Evolutionary conservation across 2,329 filamentous ascomycete species (phyloP).

Genomic region (Ascosphaera acerosa): DNA sequence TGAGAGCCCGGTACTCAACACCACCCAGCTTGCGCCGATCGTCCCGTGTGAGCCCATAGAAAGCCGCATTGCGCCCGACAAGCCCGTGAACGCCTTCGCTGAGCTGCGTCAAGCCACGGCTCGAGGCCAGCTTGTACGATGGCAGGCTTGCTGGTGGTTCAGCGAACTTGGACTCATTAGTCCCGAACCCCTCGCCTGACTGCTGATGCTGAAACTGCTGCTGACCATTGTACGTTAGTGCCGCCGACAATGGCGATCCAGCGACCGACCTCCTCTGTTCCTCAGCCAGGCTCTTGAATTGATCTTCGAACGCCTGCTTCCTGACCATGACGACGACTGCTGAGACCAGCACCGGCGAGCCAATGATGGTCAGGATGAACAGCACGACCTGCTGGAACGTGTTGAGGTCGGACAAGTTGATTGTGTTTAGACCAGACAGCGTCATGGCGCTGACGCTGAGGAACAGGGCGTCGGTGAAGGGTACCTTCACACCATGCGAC

Average conservation of each 20-base stretch:
- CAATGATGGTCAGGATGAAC: conserved; percentile 38
- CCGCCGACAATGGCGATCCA: not conserved
- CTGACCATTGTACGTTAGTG: not conserved
- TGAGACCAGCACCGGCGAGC: conserved; percentile 41
- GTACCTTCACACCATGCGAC: conserved; percentile 20
- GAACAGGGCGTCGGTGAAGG: conserved; percentile 40
- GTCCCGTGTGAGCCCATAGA: conserved; percentile 21
- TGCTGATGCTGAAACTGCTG: not conserved
- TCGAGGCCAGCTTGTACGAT: conserved; percentile 7
- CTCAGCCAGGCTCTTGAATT: conserved; percentile 29
- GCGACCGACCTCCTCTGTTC: conserved; percentile 5
- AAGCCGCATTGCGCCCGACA: conserved; percentile 24
- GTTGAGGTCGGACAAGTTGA: conserved; percentile 31
- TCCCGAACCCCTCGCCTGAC: too few species aligned
- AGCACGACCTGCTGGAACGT: conserved; percentile 43
- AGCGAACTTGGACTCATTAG: conserved; percentile 7
- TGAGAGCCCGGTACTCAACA: conserved; percentile 19
- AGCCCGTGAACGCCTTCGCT: conserved; percentile 11
- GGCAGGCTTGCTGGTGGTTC: conserved; percentile 6
- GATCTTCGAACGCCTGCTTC: conserved; percentile 34
- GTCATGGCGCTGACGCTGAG: conserved; percentile 41
- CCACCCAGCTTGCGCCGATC: conserved; percentile 20
- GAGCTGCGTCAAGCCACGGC: conserved; percentile 9
- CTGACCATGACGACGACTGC: conserved; percentile 36
- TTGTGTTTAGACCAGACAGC: conserved; percentile 40